Conservation (phyloP, 2,329 filamentous ascomycete species). For the Alternaria ventricosa region DNA sequence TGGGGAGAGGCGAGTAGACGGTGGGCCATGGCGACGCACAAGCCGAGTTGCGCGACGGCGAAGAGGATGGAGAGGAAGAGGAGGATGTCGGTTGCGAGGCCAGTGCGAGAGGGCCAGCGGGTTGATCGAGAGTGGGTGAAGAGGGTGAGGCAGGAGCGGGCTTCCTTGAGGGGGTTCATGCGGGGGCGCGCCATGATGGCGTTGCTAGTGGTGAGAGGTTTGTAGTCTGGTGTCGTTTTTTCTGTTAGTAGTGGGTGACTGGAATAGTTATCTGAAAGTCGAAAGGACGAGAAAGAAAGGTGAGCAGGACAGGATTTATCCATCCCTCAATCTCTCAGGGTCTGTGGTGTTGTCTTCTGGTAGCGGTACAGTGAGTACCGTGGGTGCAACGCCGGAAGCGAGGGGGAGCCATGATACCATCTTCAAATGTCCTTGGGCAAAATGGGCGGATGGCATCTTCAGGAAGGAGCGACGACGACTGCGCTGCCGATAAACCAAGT, state of each 20-base stretch:
- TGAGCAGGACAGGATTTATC: neutral
- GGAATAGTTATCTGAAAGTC: neutral
- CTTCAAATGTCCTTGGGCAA: neutral
- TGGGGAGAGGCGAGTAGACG: neutral
- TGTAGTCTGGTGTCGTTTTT: neutral
- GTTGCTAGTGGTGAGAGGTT: neutral
- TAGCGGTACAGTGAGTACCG: conserved; percentile 4
- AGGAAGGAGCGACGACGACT: neutral
- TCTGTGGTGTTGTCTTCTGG: neutral
- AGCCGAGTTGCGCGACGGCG: neutral
- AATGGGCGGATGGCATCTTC: neutral
- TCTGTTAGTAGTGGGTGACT: neutral
- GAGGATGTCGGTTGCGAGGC: neutral
- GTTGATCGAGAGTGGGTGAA: conserved; percentile 1
- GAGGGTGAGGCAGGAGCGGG: neutral
- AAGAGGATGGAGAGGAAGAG: neutral
- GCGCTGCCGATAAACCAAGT: neutral
- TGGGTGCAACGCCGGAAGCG: neutral
- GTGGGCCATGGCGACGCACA: conserved; percentile 1
- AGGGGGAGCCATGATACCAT: neutral
- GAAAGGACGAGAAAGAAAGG: neutral
- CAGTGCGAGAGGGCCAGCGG: conserved; percentile 4
- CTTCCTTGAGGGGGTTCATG: neutral
- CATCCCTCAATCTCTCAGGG: neutral
- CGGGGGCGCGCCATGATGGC: conserved; percentile 4